Percentiles rank a stretch among this genome's conserved stretches.
Evolutionary conservation across 1,284 basidiomycete genomes (phyloP).

Genomic region (Moesziomyces sp.): DNA sequence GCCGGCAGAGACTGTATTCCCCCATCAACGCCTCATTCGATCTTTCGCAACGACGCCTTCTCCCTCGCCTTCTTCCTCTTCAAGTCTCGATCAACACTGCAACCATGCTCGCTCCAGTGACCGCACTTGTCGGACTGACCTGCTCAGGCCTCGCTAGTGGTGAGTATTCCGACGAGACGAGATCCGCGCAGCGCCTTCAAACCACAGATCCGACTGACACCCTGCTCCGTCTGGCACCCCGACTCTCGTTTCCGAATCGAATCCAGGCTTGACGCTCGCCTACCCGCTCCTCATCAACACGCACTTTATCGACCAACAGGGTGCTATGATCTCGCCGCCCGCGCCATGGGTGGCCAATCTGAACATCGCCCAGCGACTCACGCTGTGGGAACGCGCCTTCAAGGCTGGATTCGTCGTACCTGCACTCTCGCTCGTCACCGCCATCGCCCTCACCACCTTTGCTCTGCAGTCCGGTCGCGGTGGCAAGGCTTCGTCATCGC

Average conservation of each 20-base stretch:
- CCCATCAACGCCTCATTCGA: neutral
- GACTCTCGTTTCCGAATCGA: too few relatives aligned
- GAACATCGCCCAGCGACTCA: slow-evolving; percentile 30
- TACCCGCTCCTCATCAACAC: slow-evolving; percentile 33
- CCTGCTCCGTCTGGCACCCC: too few relatives aligned
- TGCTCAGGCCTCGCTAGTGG: slow-evolving; percentile 28
- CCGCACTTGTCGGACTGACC: slow-evolving; percentile 32
- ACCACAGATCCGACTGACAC: neutral
- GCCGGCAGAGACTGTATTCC: neutral
- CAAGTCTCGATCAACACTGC: neutral
- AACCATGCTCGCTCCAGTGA: slow-evolving; percentile 25
- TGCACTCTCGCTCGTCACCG: slow-evolving; percentile 15
- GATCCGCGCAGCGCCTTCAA: neutral
- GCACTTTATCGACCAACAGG: slow-evolving; percentile 32
- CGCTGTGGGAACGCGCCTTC: slow-evolving; percentile 35
- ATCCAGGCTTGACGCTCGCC: slow-evolving; percentile 20
- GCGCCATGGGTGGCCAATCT: slow-evolving; percentile 27
- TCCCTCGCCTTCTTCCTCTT: neutral
- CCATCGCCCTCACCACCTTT: slow-evolving; percentile 9
- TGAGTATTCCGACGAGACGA: neutral
- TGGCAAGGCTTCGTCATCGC: slow-evolving; percentile 8
- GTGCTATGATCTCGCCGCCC: slow-evolving; percentile 24
- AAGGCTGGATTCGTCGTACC: slow-evolving; percentile 25
- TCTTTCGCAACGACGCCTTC: neutral
- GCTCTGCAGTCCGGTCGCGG: slow-evolving; percentile 10